Base-by-base conservation (phyloP, 345 rosid genomes). In the Eucalyptus fibrosa region DNA sequence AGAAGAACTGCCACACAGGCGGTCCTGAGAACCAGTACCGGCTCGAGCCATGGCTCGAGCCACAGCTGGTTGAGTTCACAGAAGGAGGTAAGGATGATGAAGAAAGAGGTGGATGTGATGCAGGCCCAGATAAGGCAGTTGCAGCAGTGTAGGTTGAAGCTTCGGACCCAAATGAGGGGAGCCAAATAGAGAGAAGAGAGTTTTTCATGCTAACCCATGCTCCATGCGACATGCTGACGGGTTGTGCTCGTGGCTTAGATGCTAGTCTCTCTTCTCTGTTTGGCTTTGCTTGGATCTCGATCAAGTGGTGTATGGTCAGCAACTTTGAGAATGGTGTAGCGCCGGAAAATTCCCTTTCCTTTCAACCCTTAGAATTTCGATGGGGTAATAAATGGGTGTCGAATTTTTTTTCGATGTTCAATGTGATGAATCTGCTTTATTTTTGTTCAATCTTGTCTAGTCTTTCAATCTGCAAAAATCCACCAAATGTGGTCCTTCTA, bases 41-140 rank as follows among this genome's bases (percentile, higher is more conserved):
- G 90, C 80, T 86, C 77, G 19, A 91, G 94, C 55, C 87, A 86
- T 32, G 89, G 90, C 80, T 87, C 77, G 32, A 91, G 94, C 47
- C 88, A 81, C 50, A 86, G 59, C 87, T 87, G 87, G 86, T 34
- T 88, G 65, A 55, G 89, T 13, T 83, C 90, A 7, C 90, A 53
- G 18, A 90, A 90, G 21, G 96, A 95, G 93, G 89, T 94, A 81
- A 93, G 53, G 53, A 80, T 89, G 91, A 93, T 95, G 92, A 94
- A 87, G 88, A 89, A 92, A 86, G 97, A 94, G 86, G 96, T 95
- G 28, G 93, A 93, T 62, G 56, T 23, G 17, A 92, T 95, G 94
- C 94, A 94, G 90, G 32, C 87, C 93, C 94, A 94, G 69, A 92
- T 95, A 44, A 91, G 91, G 88, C 89, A 92, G 53, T 42, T 94